Base-by-base conservation (phyloP, 805 yeast species). In the Nematodospora valgi region DNA sequence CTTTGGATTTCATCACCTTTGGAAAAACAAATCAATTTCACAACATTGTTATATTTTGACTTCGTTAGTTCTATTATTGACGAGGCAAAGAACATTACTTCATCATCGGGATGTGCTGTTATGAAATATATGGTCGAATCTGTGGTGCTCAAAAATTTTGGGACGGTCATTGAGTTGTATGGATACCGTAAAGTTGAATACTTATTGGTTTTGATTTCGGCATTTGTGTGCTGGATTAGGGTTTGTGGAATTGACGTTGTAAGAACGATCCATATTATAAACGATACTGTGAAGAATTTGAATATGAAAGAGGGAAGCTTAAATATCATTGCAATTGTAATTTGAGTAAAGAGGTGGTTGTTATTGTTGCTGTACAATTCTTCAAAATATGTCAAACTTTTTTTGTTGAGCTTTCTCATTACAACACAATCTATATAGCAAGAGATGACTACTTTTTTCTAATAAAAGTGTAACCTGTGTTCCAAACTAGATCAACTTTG, bases 41-140 rank as follows among this genome's bases (percentile, higher is more conserved):
- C 60, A 6, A 51, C 44, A 48, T 82, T 82, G 35, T 65, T 54
- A 45, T 74, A 64, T 32, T 68, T 58, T 1, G 70, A 59, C 40
- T 72, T 71, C 7, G 69, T 44, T 34, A 70, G 50, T 43, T 76
- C 81, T 6, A 74, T 56, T 21, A 88, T 45, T 0, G 89, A 68
- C 0, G 98, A 98, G 1, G 87, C 78, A 51, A 93, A 93, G 59
- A 93, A 93, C 98, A 93, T 93, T 34, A 87, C 89, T 59, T 93
- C 99, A 57, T 93, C 99, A 58, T 93, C 99, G 0, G 99, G 99
- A 58, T 93, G 99, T 0, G 96, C 96, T 26, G 88, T 80, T 9
- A 91, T 62, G 30, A 81, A 62, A 45, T 68, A 72, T 2, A 77
- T 62, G 2, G 60, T 51, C 25, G 58, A 51, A 39, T 65, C 54